phyloP scores from a whole-genome alignment of 345 rosid species.

The Gossypium raimondii region DNA sequence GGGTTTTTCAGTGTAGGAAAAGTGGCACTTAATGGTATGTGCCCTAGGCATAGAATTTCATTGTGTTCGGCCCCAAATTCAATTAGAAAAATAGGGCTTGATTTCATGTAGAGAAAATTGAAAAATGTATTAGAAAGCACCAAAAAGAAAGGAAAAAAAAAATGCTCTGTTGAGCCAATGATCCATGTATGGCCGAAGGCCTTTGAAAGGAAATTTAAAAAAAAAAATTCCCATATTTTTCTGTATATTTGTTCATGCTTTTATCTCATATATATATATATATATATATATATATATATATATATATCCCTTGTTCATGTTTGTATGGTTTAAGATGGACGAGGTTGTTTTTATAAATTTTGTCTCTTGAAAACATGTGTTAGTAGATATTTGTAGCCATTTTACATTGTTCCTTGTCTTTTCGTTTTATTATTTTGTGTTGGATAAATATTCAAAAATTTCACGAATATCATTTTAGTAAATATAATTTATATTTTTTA shows the following conservation, averaged over 20 bases:
- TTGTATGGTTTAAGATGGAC: neutral
- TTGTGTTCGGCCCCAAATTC: constrained; percentile 24
- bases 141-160: neutral
- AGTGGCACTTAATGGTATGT: constrained; percentile 13
- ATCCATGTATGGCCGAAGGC: constrained; percentile 39
- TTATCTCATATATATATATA: too few species aligned
- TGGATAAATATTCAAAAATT: too few species aligned
- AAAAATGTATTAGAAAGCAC: constrained; percentile 11
- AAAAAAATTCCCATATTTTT: constrained; percentile 9
- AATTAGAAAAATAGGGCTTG: constrained; percentile 20
- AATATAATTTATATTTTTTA: too few species aligned
- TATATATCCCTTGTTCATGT: neutral
- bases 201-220: constrained; percentile 1
- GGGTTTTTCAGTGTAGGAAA: constrained; percentile 24
- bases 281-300: too few species aligned
- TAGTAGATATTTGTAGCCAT: too few species aligned
- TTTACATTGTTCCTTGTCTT: too few species aligned
- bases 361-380: too few species aligned
- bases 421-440: too few species aligned
- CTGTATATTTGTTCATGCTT: neutral
- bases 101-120: constrained; percentile 29
- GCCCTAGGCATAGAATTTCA: constrained; percentile 28
- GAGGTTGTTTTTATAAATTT: too few species aligned
- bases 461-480: too few species aligned
- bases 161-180: neutral